Conservation (phyloP, 768 basidiomycete species). For the Suillus plorans region DNA sequence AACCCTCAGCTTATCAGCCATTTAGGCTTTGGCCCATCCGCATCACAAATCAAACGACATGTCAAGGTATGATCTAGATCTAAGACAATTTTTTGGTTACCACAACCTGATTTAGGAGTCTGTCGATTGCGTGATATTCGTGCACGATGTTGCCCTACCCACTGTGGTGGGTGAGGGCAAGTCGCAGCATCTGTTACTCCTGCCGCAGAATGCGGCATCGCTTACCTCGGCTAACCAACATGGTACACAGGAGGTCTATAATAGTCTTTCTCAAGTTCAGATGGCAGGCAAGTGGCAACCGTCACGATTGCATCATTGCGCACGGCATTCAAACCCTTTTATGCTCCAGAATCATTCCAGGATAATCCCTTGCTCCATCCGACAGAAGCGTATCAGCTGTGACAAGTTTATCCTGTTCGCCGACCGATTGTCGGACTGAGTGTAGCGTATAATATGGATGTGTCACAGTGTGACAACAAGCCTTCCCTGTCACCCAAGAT, state of each 20-base stretch:
- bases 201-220: not conserved
- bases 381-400: constrained; percentile 56
- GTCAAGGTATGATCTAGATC: not conserved
- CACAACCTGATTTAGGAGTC: not conserved
- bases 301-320: constrained; percentile 13
- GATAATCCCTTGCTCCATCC: constrained; percentile 80
- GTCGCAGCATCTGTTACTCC: not conserved
- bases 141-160: not conserved
- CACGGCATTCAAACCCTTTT: not conserved
- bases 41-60: not conserved
- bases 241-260: not conserved
- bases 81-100: not conserved
- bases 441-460: constrained; percentile 83
- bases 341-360: constrained; percentile 66
- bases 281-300: constrained; percentile 45
- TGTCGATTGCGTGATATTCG: not conserved
- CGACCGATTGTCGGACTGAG: constrained; percentile 78
- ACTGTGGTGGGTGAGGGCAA: not conserved
- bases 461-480: constrained; percentile 66
- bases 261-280: constrained; percentile 15
- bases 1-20: not conserved
- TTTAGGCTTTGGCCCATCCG: not conserved
- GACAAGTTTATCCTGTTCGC: constrained; percentile 1
- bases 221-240: not conserved
- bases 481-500: constrained; percentile 89